These are phyloP conservation scores for Solanum hybrid DNA, from an alignment of 305 asterid genomes.

Conservation along the genomic window DNA sequence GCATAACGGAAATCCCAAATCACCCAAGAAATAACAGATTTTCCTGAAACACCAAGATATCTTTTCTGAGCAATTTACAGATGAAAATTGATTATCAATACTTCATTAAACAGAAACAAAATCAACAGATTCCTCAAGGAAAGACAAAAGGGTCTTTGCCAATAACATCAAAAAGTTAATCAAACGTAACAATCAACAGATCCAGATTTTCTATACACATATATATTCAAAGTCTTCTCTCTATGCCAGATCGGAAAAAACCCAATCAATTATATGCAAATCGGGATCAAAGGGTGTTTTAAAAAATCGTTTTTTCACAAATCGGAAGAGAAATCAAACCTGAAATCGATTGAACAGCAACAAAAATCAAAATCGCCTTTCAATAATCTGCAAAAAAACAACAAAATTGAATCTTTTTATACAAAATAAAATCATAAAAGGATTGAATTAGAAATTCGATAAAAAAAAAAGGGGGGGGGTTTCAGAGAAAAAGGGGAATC, in stretches of 20 bases:
- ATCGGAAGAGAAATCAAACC: neutral
- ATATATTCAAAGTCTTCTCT: neutral
- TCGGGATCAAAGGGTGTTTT: neutral
- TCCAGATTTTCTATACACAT: neutral
- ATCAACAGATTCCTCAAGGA: neutral
- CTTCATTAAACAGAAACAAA: neutral
- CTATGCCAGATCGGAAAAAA: neutral
- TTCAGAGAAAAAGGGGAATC: neutral
- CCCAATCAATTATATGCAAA: neutral
- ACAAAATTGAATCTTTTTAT: neutral
- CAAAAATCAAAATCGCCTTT: neutral
- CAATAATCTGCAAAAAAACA: neutral
- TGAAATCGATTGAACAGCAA: neutral
- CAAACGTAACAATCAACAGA: neutral
- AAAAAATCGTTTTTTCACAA: neutral
- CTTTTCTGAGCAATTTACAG: neutral
- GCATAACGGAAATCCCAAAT: neutral
- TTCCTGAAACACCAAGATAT: neutral
- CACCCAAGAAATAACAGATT: neutral
- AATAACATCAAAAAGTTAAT: neutral
- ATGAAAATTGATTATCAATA: neutral
- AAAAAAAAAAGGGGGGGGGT: neutral
- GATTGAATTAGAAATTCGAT: neutral
- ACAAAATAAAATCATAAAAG: neutral
- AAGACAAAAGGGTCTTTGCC: neutral